phyloP scores from a whole-genome alignment of 306 rosid genomes.

The Arachis hypogaea region DNA sequence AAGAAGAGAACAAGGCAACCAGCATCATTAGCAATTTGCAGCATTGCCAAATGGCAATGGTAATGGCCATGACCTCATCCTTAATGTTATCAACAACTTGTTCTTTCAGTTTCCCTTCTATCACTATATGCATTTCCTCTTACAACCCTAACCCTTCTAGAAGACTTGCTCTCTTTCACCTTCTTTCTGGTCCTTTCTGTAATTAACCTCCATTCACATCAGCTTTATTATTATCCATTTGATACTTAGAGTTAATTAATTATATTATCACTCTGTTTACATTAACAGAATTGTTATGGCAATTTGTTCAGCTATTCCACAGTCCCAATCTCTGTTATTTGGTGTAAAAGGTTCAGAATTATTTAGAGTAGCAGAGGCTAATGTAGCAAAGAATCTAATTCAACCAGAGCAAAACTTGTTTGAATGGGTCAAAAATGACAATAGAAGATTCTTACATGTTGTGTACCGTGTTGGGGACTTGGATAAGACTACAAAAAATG shows the following conservation, averaged over 20 bases:
- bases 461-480: conserved; percentile 83
- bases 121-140: conserved; percentile 17
- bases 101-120: neutral
- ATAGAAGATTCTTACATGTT: conserved; percentile 79
- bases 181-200: conserved; percentile 50
- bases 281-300: neutral
- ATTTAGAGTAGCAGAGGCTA: conserved; percentile 45
- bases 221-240: neutral
- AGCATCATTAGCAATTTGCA: neutral
- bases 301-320: conserved; percentile 63
- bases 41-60: too few species aligned
- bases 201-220: neutral
- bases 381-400: conserved; percentile 50
- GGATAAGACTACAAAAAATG: conserved; percentile 84
- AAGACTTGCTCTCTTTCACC: conserved; percentile 58
- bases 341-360: conserved; percentile 61
- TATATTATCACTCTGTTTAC: too few species aligned
- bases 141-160: conserved; percentile 50
- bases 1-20: neutral
- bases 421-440: conserved; percentile 80
- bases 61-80: conserved; percentile 36
- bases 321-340: conserved; percentile 46
- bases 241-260: too few species aligned
- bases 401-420: conserved; percentile 62
- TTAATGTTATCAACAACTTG: conserved; percentile 32